Evolutionary conservation across 306 rosid genomes (phyloP).

Genomic region (Fagus crenata): DNA sequence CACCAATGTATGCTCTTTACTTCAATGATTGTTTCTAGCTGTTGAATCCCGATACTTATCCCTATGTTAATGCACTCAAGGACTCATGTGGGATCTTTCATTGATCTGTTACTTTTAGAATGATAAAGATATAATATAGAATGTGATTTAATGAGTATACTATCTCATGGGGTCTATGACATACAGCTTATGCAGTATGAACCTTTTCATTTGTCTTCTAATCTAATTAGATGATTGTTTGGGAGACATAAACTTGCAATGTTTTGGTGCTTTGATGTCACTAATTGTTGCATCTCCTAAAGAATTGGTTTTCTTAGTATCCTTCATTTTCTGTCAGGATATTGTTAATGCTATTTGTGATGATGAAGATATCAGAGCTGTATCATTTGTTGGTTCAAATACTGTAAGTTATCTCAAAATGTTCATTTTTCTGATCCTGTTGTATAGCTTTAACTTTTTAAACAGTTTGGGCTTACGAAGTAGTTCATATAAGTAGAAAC

Average conservation of each 20-base stretch:
- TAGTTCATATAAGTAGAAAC: neutral
- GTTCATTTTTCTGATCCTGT: slow-evolving; percentile 1
- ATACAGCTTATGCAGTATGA: neutral
- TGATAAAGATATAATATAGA: neutral
- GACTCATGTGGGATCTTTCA: neutral
- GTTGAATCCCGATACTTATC: slow-evolving; percentile 9
- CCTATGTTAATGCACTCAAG: neutral
- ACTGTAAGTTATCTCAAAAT: slow-evolving; percentile 56
- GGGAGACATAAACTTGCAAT: neutral
- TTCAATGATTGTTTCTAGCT: slow-evolving; percentile 16
- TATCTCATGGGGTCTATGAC: neutral
- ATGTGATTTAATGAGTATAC: neutral
- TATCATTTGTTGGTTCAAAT: slow-evolving; percentile 95
- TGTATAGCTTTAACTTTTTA: neutral
- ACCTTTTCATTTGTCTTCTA: neutral
- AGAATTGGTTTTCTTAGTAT: slow-evolving; percentile 27
- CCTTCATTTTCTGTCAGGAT: slow-evolving; percentile 59
- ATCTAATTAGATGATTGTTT: slow-evolving; percentile 11
- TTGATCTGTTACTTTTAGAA: neutral
- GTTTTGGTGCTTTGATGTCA: slow-evolving; percentile 19
- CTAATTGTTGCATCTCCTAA: slow-evolving; percentile 7
- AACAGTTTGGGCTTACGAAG: neutral
- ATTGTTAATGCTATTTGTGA: slow-evolving; percentile 90
- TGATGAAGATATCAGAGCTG: slow-evolving; percentile 82
- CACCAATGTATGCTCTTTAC: slow-evolving; percentile 61